Conservation (phyloP, 352 stramenopile species). For the Phytophthora hibernalis region DNA sequence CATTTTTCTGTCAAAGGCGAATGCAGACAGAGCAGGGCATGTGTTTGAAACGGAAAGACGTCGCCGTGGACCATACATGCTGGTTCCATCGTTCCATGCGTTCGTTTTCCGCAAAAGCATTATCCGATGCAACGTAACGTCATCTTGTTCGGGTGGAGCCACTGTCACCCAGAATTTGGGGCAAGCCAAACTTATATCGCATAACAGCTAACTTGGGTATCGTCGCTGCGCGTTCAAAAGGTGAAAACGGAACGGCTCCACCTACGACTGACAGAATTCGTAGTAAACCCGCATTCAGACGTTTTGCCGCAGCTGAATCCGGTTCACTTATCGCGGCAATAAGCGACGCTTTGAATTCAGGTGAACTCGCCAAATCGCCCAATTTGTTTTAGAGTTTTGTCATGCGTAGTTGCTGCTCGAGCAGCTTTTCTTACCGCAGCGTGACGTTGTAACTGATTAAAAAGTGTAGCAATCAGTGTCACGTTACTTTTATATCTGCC, state of each 20-base stretch:
- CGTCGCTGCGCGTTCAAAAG: conserved; percentile 28
- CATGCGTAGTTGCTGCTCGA: neutral
- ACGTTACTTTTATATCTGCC: conserved; percentile 13
- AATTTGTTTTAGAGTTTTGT: conserved; percentile 1
- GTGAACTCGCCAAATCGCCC: conserved; percentile 2
- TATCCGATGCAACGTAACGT: conserved; percentile 22
- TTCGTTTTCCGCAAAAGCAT: neutral
- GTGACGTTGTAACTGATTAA: conserved; percentile 30
- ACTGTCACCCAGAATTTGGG: conserved; percentile 34
- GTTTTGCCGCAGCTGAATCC: conserved; percentile 1
- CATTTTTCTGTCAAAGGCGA: conserved; percentile 12
- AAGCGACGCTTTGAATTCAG: neutral
- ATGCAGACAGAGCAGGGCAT: conserved; percentile 19
- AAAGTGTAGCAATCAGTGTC: conserved; percentile 7
- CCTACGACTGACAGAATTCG: conserved; percentile 29
- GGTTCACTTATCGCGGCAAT: conserved; percentile 6
- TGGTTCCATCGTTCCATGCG: conserved; percentile 1
- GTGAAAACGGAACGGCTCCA: conserved; percentile 31
- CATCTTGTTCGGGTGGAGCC: conserved; percentile 33
- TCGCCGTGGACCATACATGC: neutral
- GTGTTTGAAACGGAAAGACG: conserved; percentile 9
- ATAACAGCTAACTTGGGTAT: conserved; percentile 30
- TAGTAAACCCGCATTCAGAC: conserved; percentile 24
- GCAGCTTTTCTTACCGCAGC: conserved; percentile 12
- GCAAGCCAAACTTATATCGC: conserved; percentile 25